phyloP scores from a whole-genome alignment of 2,329 filamentous ascomycete genomes.

The Talaromyces sp. region DNA sequence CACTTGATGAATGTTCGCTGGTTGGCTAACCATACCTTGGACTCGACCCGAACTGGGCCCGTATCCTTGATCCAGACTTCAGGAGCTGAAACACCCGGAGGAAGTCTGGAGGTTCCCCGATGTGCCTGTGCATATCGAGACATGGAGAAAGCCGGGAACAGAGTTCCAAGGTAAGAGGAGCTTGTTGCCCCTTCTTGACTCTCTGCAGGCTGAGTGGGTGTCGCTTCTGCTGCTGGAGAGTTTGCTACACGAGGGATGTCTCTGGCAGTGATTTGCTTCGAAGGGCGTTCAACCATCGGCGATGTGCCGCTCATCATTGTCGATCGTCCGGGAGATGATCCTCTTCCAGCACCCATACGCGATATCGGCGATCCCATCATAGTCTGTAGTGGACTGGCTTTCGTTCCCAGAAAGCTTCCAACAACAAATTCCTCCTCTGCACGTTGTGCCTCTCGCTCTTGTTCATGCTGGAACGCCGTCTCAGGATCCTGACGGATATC shows the following conservation, averaged over 20 bases:
- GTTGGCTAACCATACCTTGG: conserved; percentile 98
- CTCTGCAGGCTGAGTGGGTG: conserved; percentile 2
- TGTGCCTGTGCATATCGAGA: conserved; percentile 67
- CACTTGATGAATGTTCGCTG: conserved; percentile 98
- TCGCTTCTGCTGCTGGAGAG: neutral
- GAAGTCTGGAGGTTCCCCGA: conserved; percentile 58
- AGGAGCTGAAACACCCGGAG: conserved; percentile 84
- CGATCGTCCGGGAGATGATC: conserved; percentile 25
- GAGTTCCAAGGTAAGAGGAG: conserved; percentile 27
- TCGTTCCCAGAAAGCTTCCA: conserved; percentile 74
- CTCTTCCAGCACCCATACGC: conserved; percentile 26
- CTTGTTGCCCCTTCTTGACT: conserved; percentile 3
- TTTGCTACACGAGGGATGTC: conserved; percentile 17
- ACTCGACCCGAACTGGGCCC: conserved; percentile 87
- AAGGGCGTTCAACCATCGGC: conserved; percentile 7
- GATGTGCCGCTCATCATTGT: conserved; percentile 7
- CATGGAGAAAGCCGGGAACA: conserved; percentile 80
- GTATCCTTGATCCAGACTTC: conserved; percentile 90
- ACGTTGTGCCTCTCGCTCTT: conserved; percentile 74
- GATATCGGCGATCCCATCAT: conserved; percentile 37
- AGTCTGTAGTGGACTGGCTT: conserved; percentile 31
- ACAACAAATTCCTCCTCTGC: conserved; percentile 87
- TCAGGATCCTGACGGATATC: conserved; percentile 94
- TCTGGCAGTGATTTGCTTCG: conserved; percentile 9
- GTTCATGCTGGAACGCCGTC: conserved; percentile 85